Percentiles rank a stretch among this genome's conserved stretches.
These are phyloP conservation scores for Blastobotrys capitulatus DNA, from an alignment of 1,139 yeast genomes.

Conservation along the genomic window DNA sequence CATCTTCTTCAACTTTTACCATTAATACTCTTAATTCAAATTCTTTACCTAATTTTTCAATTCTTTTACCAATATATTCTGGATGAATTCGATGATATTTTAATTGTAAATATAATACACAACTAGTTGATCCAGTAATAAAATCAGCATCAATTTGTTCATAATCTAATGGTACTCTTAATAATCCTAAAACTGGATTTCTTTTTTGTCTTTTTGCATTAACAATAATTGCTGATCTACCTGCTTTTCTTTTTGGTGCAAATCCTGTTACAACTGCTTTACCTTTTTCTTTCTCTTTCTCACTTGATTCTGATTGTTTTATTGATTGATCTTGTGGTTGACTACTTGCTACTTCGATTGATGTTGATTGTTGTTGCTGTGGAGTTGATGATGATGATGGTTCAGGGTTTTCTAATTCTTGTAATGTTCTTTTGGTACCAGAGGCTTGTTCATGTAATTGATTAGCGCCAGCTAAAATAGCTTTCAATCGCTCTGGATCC, in stretches of 20 bases:
- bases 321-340: background rate
- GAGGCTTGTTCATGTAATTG: conserved; percentile 1
- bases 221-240: conserved; percentile 37
- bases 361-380: background rate
- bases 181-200: conserved; percentile 49
- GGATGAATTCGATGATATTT: conserved; percentile 85
- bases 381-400: background rate
- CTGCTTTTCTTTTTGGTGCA: conserved; percentile 13
- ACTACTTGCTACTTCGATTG: too few species aligned
- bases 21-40: conserved; percentile 56
- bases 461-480: conserved; percentile 2
- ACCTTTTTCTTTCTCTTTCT: background rate
- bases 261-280: background rate
- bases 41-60: conserved; percentile 49
- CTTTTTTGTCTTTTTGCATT: conserved; percentile 50
- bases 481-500: conserved; percentile 5
- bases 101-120: conserved; percentile 64
- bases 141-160: conserved; percentile 46
- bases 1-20: conserved; percentile 70
- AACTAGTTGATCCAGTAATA: conserved; percentile 63
- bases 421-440: background rate
- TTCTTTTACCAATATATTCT: conserved; percentile 71
- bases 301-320: background rate
- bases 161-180: conserved; percentile 47
- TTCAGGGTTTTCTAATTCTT: background rate